Evolutionary conservation across 805 yeast species (phyloP).

Genomic region (Pichia sporocuriosa): DNA sequence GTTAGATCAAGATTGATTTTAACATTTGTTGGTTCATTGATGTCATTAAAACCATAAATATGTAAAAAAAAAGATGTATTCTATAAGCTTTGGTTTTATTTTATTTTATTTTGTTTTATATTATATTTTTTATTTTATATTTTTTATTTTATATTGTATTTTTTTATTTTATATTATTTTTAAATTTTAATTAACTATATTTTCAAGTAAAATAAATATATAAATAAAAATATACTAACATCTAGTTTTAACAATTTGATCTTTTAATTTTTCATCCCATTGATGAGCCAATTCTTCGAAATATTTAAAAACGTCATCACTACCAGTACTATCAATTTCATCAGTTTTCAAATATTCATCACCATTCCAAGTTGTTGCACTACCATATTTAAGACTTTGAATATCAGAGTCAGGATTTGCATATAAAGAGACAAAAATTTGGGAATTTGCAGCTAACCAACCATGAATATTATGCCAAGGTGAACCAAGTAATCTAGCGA

Average conservation of each 20-base stretch:
- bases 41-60: slow-evolving; percentile 51
- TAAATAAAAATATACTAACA: too few relatives aligned
- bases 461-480: slow-evolving; percentile 87
- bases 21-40: slow-evolving; percentile 92
- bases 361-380: slow-evolving; percentile 63
- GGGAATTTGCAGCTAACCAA: slow-evolving; percentile 84
- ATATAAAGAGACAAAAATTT: slow-evolving; percentile 55
- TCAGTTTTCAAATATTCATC: slow-evolving; percentile 50
- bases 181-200: too few relatives aligned
- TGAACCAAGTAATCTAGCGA: slow-evolving; percentile 78
- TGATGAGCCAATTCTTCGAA: slow-evolving; percentile 48
- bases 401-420: slow-evolving; percentile 38
- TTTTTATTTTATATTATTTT: slow-evolving; percentile 5
- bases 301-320: slow-evolving; percentile 58
- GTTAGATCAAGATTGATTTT: slow-evolving; percentile 89
- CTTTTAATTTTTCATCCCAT: slow-evolving; percentile 71
- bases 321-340: slow-evolving; percentile 58
- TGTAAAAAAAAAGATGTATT: too few relatives aligned
- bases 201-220: too few relatives aligned
- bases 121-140: background rate
- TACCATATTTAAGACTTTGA: slow-evolving; percentile 60
- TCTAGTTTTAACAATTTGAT: slow-evolving; percentile 49
- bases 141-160: background rate
- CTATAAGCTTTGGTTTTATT: background rate
- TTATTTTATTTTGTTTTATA: background rate